These are phyloP conservation scores for Drechslerella stenobrocha DNA, from an alignment of 2,329 filamentous ascomycete genomes.

Conservation along the genomic window DNA sequence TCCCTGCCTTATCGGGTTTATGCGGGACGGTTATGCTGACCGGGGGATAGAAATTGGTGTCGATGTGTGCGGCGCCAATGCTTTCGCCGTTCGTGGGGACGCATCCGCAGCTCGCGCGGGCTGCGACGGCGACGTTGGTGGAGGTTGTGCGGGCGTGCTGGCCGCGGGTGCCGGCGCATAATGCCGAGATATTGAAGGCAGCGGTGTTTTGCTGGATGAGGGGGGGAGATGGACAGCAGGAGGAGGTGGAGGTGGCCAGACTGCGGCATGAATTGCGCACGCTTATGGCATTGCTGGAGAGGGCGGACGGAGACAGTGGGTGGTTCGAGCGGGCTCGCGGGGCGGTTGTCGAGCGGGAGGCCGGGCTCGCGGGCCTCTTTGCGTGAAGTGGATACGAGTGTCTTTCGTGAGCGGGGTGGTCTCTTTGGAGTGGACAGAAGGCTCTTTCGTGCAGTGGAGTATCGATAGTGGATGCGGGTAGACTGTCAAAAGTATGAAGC, in stretches of 20 bases:
- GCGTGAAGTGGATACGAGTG: no score
- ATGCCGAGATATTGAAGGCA: slow-evolving; percentile 49
- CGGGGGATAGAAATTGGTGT: slow-evolving; percentile 35
- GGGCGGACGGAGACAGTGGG: slow-evolving; percentile 6
- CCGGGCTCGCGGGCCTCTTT: slow-evolving; percentile 23
- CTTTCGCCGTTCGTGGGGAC: slow-evolving; percentile 49
- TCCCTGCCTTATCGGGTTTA: no score
- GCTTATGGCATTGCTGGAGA: slow-evolving; percentile 25
- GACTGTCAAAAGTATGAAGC: no score
- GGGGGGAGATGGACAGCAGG: slow-evolving; percentile 34
- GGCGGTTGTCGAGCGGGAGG: slow-evolving; percentile 9
- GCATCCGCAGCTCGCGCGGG: slow-evolving; percentile 25
- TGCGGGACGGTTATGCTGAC: not conserved
- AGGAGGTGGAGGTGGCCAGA: slow-evolving; percentile 9
- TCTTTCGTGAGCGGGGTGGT: no score
- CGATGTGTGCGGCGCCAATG: slow-evolving; percentile 48
- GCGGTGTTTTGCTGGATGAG: slow-evolving; percentile 49
- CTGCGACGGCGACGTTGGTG: slow-evolving; percentile 28
- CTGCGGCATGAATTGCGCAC: slow-evolving; percentile 25
- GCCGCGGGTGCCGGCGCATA: slow-evolving; percentile 46
- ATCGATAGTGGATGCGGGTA: no score
- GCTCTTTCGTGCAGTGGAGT: no score
- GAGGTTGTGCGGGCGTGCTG: slow-evolving; percentile 48
- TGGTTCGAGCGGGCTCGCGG: slow-evolving; percentile 25
- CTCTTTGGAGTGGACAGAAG: no score